Conservation (phyloP, 352 stramenopile genomes). For the Pythium periplocum region DNA sequence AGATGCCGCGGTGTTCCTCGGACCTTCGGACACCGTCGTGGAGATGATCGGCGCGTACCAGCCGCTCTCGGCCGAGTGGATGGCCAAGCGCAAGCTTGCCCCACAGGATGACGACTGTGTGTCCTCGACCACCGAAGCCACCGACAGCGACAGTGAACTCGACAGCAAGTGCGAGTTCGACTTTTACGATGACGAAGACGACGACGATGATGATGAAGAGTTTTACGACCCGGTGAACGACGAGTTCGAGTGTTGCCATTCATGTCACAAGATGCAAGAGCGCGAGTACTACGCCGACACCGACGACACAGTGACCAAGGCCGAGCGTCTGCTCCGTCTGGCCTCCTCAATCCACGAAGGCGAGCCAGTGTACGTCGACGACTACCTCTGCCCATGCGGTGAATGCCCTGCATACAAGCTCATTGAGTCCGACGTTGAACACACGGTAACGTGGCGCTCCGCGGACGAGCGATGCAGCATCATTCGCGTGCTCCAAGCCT, state of each 20-base stretch:
- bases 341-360: slow-evolving; percentile 18
- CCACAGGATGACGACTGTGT: slow-evolving; percentile 26
- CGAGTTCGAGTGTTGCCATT: not conserved
- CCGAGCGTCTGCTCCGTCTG: slow-evolving; percentile 28
- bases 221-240: slow-evolving; percentile 9
- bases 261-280: not conserved
- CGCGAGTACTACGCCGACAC: slow-evolving; percentile 18
- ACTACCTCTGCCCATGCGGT: slow-evolving; percentile 61
- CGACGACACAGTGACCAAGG: slow-evolving; percentile 28
- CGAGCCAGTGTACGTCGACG: slow-evolving; percentile 35
- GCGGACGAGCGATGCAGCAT: slow-evolving; percentile 29
- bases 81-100: slow-evolving; percentile 5
- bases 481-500: slow-evolving; percentile 53
- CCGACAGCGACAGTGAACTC: slow-evolving; percentile 37
- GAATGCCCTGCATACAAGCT: slow-evolving; percentile 52
- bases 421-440: slow-evolving; percentile 42
- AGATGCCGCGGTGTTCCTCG: slow-evolving; percentile 5
- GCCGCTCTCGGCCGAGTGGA: not conserved
- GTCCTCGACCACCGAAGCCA: slow-evolving; percentile 44
- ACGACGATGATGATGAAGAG: slow-evolving; percentile 23
- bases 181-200: slow-evolving; percentile 17
- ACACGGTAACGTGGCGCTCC: slow-evolving; percentile 22
- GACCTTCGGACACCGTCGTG: slow-evolving; percentile 9
- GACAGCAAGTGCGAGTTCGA: slow-evolving; percentile 24
- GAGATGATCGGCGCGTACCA: slow-evolving; percentile 4